Evolutionary conservation across 495 filamentous ascomycete genomes (phyloP).

Genomic region (Jackrogersella multiformis): DNA sequence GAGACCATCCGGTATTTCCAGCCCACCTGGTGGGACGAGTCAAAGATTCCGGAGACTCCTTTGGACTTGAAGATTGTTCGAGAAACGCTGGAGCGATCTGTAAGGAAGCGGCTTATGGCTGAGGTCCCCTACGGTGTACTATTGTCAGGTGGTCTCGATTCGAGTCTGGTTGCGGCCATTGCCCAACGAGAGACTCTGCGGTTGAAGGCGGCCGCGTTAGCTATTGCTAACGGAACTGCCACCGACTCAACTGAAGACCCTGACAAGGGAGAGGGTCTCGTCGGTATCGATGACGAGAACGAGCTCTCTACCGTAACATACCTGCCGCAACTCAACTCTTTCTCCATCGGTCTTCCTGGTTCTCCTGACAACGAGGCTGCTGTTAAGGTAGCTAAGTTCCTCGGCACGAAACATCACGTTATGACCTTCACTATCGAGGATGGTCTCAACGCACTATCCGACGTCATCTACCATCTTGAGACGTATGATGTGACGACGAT

Average conservation of each 20-base stretch:
- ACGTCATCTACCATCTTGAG: slow-evolving; percentile 98
- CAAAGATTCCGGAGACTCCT: slow-evolving; percentile 76
- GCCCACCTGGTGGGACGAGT: slow-evolving; percentile 91
- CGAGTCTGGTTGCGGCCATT: slow-evolving; percentile 92
- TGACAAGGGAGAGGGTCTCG: slow-evolving; percentile 71
- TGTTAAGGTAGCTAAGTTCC: slow-evolving; percentile 87
- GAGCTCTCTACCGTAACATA: slow-evolving; percentile 88
- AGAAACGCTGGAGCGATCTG: slow-evolving; percentile 84
- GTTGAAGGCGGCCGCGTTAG: slow-evolving; percentile 68
- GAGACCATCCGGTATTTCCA: slow-evolving; percentile 85
- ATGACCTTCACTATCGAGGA: slow-evolving; percentile 99
- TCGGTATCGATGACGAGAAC: slow-evolving; percentile 93
- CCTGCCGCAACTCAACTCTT: slow-evolving; percentile 94
- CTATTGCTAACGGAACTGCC: slow-evolving; percentile 55
- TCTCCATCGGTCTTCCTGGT: slow-evolving; percentile 93
- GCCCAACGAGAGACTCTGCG: slow-evolving; percentile 90
- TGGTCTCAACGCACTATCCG: slow-evolving; percentile 91
- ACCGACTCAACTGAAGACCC: slow-evolving; percentile 55
- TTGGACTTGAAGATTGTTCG: slow-evolving; percentile 84
- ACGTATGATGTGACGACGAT: slow-evolving; percentile 98
- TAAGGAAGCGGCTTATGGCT: slow-evolving; percentile 96
- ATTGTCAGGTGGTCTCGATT: slow-evolving; percentile 94
- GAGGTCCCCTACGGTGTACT: slow-evolving; percentile 98
- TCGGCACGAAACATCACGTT: slow-evolving; percentile 95
- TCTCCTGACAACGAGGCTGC: slow-evolving; percentile 92